Evolutionary conservation across 768 basidiomycete species (phyloP).

Genomic region (Neoboletus subvelutipes): DNA sequence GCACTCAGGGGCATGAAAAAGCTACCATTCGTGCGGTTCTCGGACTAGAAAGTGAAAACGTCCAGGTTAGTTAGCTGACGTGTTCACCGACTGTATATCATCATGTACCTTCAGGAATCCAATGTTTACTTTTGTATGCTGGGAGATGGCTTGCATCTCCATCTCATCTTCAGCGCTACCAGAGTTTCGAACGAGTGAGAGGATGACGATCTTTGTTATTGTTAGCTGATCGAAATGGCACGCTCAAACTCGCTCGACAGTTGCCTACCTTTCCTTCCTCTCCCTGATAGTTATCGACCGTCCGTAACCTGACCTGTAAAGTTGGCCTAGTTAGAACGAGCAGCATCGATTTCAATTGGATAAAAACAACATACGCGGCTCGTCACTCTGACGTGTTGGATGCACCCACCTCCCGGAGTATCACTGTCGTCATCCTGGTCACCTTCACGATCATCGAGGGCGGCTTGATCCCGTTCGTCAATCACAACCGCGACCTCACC

Average conservation of each 20-base stretch:
- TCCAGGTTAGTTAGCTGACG: neutral
- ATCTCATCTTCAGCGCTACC: conserved; percentile 45
- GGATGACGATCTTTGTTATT: conserved; percentile 56
- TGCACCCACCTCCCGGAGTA: conserved; percentile 10
- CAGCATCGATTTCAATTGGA: neutral
- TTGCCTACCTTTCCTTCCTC: conserved; percentile 56
- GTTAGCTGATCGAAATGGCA: neutral
- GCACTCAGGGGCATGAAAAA: neutral
- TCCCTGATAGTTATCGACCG: conserved; percentile 79
- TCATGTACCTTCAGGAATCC: conserved; percentile 68
- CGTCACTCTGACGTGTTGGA: conserved; percentile 53
- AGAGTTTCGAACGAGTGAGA: conserved; percentile 72
- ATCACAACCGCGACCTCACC: conserved; percentile 59
- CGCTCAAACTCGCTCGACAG: neutral
- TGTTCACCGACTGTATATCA: neutral
- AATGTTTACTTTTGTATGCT: conserved; percentile 41
- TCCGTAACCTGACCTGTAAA: conserved; percentile 62
- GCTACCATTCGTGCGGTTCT: conserved; percentile 55
- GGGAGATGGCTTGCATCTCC: conserved; percentile 15
- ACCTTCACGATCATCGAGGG: conserved; percentile 53
- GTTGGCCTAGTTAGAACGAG: neutral
- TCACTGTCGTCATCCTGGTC: conserved; percentile 35
- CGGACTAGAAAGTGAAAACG: conserved; percentile 38
- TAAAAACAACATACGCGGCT: conserved; percentile 42
- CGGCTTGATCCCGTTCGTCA: conserved; percentile 65